Conservation (phyloP, 202 grass and related monocot species). For the Alloteropsis angusta region DNA sequence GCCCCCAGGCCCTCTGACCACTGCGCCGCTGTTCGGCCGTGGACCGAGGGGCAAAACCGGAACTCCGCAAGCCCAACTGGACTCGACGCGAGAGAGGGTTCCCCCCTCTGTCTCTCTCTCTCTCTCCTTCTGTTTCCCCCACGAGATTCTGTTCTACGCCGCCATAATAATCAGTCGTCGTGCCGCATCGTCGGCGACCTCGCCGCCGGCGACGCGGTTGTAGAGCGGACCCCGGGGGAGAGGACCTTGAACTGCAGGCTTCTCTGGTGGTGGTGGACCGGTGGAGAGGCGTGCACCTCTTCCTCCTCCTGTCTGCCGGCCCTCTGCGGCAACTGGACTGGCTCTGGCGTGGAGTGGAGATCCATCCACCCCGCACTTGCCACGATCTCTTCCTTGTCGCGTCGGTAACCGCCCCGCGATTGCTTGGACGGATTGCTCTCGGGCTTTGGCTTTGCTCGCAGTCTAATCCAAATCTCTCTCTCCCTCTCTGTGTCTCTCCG, state of each 20-base stretch:
- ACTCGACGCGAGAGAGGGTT: background rate
- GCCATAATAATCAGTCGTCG: background rate
- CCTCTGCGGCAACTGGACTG: background rate
- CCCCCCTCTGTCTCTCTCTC: background rate
- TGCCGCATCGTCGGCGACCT: conserved; percentile 15
- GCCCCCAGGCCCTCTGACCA: background rate
- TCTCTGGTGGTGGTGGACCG: background rate
- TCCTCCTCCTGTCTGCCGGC: background rate
- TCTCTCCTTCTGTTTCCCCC: background rate
- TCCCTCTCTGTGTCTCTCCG: background rate
- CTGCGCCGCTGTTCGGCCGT: background rate
- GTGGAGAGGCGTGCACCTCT: background rate
- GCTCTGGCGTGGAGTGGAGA: conserved; percentile 35
- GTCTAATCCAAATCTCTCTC: background rate
- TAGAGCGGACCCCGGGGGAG: background rate
- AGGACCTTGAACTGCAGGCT: background rate
- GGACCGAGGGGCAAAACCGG: background rate
- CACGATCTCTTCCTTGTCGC: conserved; percentile 21
- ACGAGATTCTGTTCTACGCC: conserved; percentile 10
- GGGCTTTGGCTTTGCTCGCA: background rate
- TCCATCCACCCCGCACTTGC: conserved; percentile 23
- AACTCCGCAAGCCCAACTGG: background rate
- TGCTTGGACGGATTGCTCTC: conserved; percentile 8
- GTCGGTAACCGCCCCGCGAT: conserved; percentile 8
- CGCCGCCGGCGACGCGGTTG: background rate